Evolutionary conservation across 176 grass and related monocot genomes (phyloP).

Genomic region (Carex cristatella): DNA sequence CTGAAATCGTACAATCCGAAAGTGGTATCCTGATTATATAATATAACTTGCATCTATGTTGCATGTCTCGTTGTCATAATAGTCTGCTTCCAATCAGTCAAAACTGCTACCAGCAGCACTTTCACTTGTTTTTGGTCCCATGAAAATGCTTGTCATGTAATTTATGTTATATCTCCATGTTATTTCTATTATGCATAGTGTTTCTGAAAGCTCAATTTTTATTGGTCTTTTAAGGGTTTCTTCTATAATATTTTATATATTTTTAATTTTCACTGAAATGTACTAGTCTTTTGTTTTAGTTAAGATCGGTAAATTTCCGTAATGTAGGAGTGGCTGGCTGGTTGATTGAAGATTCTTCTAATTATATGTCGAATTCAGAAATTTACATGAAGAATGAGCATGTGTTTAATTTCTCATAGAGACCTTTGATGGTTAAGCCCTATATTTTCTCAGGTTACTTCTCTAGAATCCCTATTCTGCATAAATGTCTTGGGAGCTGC

Average conservation of each 20-base stretch:
- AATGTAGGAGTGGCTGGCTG: conserved; percentile 15
- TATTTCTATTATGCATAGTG: background rate
- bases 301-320: background rate
- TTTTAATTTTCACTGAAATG: background rate
- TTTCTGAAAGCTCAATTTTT: background rate
- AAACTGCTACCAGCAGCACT: background rate
- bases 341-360: conserved; percentile 15
- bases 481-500: background rate
- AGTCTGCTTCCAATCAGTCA: background rate
- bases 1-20: background rate
- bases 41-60: background rate
- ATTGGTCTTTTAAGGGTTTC: background rate
- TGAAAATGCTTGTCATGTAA: background rate
- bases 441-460: background rate
- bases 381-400: background rate
- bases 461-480: background rate
- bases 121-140: background rate
- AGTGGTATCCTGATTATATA: background rate
- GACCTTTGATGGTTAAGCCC: background rate
- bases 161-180: background rate
- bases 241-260: background rate
- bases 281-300: background rate
- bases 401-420: background rate
- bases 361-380: background rate
- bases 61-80: background rate